Evolutionary conservation across 73 alveolate genomes (phyloP), one percentile per base, ranked within the genome.

Genomic region (Paramecium pentaurelia): DNA sequence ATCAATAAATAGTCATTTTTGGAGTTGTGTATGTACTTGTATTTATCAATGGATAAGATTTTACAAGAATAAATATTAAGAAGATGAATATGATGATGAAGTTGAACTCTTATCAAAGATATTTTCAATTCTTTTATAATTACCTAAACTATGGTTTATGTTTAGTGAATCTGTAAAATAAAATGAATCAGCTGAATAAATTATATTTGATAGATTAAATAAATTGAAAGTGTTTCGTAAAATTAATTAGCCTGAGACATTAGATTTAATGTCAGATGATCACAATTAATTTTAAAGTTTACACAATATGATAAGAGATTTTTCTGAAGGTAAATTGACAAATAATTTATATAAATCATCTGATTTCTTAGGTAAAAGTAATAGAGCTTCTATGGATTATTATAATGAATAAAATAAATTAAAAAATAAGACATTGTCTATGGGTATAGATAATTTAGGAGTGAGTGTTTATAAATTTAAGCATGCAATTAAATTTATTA

Each of bases 361-460:
- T 36, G 87, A 73, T 37, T 73, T 30, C 47, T 37, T 73, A 10
- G 87, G 87, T 14, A 34, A n/a, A 73, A 73, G 87, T 22, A 73
- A 44, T 37, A 10, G 60, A 37, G 87, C 87, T 3, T 73, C 87
- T 16, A 36, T 73, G 87, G 87, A 73, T 73, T 73, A 73, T 38
- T 73, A 73, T 14, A 38, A 44, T 37, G 54, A 73, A 38, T 64
- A 64, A 64, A 64, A 64, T 64, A 64, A 64, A 64, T 64, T 28
- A 27, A 64, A 64, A 64, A 34, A 34, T 5, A 64, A 64, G 25
- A 32, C 84, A 32, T 64, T 64, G 49, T 64, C 84, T 6, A 64
- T 64, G 42, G 84, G 84, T 64, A 64, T 64, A 11, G 84, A 64
- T 9, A 64, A 64, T 64, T 18, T 64, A 34, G 84, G 30, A 12